Percentiles rank a stretch among this genome's conserved stretches.
phyloP scores from a whole-genome alignment of 306 rosid genomes.

The Cercis canadensis region DNA sequence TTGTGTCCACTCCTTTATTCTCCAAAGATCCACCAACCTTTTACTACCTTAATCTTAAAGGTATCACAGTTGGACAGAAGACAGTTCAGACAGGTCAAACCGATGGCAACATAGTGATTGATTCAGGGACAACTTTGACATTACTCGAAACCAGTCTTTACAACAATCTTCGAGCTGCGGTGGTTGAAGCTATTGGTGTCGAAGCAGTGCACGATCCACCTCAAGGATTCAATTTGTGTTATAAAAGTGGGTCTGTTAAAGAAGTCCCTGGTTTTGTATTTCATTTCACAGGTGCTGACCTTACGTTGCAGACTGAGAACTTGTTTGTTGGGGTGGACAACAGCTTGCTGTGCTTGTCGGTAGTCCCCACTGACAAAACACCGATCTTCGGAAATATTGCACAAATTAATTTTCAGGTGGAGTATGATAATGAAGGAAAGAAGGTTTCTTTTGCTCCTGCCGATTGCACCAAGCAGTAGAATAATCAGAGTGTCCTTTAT shows the following conservation, averaged over 20 bases:
- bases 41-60: constrained; percentile 16
- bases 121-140: background rate
- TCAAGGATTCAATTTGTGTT: background rate
- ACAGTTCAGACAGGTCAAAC: background rate
- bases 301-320: background rate
- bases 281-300: constrained; percentile 16
- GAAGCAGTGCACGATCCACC: background rate
- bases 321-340: background rate
- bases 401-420: background rate
- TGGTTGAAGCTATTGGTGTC: background rate
- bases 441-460: constrained; percentile 9
- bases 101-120: background rate
- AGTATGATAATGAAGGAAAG: background rate
- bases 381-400: background rate
- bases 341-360: background rate
- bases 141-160: background rate
- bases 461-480: background rate
- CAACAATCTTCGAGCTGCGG: background rate
- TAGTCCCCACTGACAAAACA: background rate
- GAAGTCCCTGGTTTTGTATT: background rate
- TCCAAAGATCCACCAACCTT: background rate
- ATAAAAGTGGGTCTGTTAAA: background rate
- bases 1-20: constrained; percentile 12
- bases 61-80: background rate
- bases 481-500: too few species aligned